Base-by-base conservation (phyloP, 371 early-diverging fungal genomes). In the Caulochytrium protostelioides region DNA sequence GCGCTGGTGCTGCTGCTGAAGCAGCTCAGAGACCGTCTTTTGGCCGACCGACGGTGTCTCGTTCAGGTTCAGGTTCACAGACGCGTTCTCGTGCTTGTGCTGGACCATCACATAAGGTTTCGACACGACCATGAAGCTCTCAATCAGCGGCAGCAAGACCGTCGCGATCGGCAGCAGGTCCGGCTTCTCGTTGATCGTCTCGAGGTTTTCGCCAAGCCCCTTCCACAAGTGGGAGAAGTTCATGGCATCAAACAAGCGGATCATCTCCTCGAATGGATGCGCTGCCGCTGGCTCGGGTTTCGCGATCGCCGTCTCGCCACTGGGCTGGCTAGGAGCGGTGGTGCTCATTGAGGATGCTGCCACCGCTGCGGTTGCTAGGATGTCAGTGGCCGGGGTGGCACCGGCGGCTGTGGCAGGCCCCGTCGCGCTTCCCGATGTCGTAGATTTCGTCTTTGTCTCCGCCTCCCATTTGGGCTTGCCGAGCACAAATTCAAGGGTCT, bases 81-180 rank as follows among this genome's bases (percentile, higher is more conserved):
- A n/a, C n/a, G 9, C 6, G 5, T 21, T 34, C 26, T 34, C 34
- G n/a, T 14, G 34, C 26, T 34, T 34, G 21, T 13, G n/a, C n/a
- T n/a, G n/a, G n/a, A n/a, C n/a, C n/a, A n/a, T n/a, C 27, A 59
- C 55, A 25, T 43, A 55, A 6, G 62, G 62, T 38, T 79, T 80
- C 16, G 81, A 81, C 4, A 92, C 79, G 6, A 92, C 90, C 91
- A 95, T 87, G 44, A 91, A 87, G 3, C 85, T 72, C 55, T 95
- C 97, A 44, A 94, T 86, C 35, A 86, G 46, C 1, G 97, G 97
- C 22, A 95, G 54, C 1, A 95, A 52, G 4, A 89, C 83, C 0
- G 94, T 86, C 3, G 87, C 89, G 2, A 89, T 77, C 41, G 83
- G 81, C 27, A 78, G 69, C 50, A 87, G 55, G 17, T 85, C 81